Evolutionary conservation across 768 basidiomycete genomes (phyloP).

Genomic region (Candolleomyces eurysporus): DNA sequence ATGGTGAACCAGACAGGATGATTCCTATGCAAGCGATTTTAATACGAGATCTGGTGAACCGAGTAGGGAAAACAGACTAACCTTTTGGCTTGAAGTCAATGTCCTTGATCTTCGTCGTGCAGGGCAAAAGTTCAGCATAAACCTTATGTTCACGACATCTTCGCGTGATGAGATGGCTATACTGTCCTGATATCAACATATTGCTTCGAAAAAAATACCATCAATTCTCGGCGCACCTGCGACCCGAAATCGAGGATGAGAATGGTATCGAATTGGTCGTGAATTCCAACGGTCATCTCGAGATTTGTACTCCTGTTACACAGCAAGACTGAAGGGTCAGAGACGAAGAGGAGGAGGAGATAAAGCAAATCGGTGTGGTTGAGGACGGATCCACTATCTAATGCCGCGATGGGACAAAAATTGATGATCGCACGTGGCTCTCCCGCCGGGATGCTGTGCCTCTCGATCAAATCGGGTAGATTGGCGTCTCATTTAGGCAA

Average conservation of each 20-base stretch:
- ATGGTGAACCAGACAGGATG: constrained; percentile 96
- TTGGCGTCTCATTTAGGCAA: too few relatives aligned
- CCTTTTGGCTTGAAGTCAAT: constrained; percentile 94
- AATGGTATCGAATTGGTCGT: constrained; percentile 93
- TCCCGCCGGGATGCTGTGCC: too few relatives aligned
- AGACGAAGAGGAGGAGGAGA: too few relatives aligned
- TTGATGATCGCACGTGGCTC: too few relatives aligned
- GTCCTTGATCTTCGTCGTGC: constrained; percentile 87
- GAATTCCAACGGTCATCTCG: constrained; percentile 74
- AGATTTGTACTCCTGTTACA: background rate
- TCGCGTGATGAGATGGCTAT: constrained; percentile 95
- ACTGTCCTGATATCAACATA: constrained; percentile 43
- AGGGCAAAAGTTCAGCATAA: constrained; percentile 97
- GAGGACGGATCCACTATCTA: background rate
- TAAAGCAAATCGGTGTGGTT: too few relatives aligned
- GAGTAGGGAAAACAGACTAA: constrained; percentile 22
- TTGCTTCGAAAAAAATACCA: constrained; percentile 3
- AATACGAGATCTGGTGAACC: background rate
- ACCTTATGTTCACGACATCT: constrained; percentile 97
- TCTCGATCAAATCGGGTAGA: too few relatives aligned
- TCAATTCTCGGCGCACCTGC: constrained; percentile 53
- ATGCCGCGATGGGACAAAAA: too few relatives aligned
- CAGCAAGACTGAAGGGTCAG: background rate
- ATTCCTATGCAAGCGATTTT: constrained; percentile 52
- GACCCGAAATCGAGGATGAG: constrained; percentile 97